Evolutionary conservation across 2,329 filamentous ascomycete genomes (phyloP), one percentile per base, ranked within the genome.

Genomic region (Aspergillus fumigatiaffinis): DNA sequence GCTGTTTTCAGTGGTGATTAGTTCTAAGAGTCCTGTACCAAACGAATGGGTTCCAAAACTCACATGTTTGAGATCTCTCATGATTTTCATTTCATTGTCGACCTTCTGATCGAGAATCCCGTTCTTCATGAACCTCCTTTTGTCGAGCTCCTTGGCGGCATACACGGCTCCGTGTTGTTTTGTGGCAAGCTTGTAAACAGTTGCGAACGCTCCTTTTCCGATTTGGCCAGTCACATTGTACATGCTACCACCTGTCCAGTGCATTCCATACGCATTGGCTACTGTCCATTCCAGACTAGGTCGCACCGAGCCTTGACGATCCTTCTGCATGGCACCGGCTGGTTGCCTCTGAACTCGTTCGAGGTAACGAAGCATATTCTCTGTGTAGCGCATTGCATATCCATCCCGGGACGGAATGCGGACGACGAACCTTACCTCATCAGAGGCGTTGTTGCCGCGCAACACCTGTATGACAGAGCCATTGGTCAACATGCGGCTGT

Each of bases 11-110:
- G 28, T 50, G 12, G 12, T 49, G 56, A 57, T 67, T 44, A 61
- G 58, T 47, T 26, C 42, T 50, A 23, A n/a, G 3, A 35, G 50
- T 10, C n/a, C 49, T 47, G 41, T 5, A 28, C 28, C 5, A 17
- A 17, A 21, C 7, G 28, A 44, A 50, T 3, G 35, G 35, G 44
- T 12, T 23, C 10, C 3, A 50, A 26, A 17, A 61, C 88, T 82
- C 78, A 92, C 89, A 78, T 99, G 94, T 54, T 87, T 80, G 52
- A 97, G 83, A 54, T 82, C 84, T 67, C 88, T 86, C 91, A 99
- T 97, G 66, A 99, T 97, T 63, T 86, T 89, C 88, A 99, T 93
- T 76, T 99, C 94, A 66, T 95, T 97, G 70, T 97, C 91, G 14
- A 97, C 89, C 73, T 95, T 96, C 63, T 92, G 88, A 67, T 96